Evolutionary conservation across 345 rosid genomes (phyloP), one percentile per base, ranked within the genome.

Genomic region (Triadica sebifera): DNA sequence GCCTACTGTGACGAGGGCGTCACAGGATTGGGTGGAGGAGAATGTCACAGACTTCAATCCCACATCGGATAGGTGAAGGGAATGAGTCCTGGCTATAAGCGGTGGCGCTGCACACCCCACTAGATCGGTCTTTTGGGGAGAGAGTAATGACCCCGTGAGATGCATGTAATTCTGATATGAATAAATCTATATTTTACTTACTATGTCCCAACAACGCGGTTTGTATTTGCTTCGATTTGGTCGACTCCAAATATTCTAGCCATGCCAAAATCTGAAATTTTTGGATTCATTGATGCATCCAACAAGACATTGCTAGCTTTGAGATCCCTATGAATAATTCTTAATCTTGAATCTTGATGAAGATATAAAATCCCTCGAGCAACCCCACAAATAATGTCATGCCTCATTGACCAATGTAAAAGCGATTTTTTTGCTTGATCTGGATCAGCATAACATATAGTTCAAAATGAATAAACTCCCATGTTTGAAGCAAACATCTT

Each of bases 191-290:
- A 16, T 64, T 7, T 5, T 47, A 56, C 82, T 79, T 70, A 79
- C 82, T 74, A 79, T 60, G 82, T 79, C 39, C 82, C 82, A 9
- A 79, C 79, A 0, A 79, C 74, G 7, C 79, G 79, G n/a, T 58
- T 75, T 29, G 82, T 79, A 34, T 75, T 75, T 41, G 69, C 79
- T 59, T 79, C 79, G 19, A 74, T 72, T 37, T 78, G 77, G 34
- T 82, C 75, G 11, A 62, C 69, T 63, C 58, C 69, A 9, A 78
- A 72, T 39, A 75, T 65, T 69, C 75, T 75, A 22, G 80, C 82
- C 85, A 82, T 78, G 2, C 82, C 80, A 17, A 82, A 82, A 72
- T 78, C 78, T 67, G 51, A 50, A 67, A 67, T 25, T 67, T 67
- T 67, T 22, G 58, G 58, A 6, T 67, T 67, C 58, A 49, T 67